Conservation (phyloP, 2,329 filamentous ascomycete species). For the Drechslerella coelobrocha region DNA sequence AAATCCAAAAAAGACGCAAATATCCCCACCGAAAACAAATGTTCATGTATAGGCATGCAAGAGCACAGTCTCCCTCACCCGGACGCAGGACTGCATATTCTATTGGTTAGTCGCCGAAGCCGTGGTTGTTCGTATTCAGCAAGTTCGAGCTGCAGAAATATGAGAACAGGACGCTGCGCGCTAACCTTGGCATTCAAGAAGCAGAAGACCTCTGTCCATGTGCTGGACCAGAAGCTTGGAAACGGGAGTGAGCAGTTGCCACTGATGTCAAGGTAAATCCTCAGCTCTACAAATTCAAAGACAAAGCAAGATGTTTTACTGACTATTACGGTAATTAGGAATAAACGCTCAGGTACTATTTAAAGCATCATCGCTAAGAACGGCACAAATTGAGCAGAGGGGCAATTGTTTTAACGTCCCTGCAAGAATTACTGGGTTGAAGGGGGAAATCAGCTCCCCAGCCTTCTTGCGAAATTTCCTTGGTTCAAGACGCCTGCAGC, state of each 20-base stretch:
- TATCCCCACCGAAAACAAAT: no score
- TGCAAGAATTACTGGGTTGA: no score
- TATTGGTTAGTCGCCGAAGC: neutral
- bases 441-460: neutral
- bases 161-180: neutral
- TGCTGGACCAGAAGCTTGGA: no score
- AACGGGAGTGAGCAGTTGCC: no score
- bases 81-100: neutral
- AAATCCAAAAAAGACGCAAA: neutral
- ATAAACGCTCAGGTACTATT: neutral
- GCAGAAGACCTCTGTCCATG: neutral
- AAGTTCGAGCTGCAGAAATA: neutral
- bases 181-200: neutral
- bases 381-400: neutral
- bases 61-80: neutral
- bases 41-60: no score
- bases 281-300: no score
- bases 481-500: neutral
- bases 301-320: no score
- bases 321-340: neutral
- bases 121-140: neutral
- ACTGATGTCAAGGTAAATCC: no score
- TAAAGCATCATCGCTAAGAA: neutral
- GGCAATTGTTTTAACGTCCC: no score
- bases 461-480: neutral